Conservation (phyloP, 2,329 filamentous ascomycete genomes). For the Lachnellula occidentalis region DNA sequence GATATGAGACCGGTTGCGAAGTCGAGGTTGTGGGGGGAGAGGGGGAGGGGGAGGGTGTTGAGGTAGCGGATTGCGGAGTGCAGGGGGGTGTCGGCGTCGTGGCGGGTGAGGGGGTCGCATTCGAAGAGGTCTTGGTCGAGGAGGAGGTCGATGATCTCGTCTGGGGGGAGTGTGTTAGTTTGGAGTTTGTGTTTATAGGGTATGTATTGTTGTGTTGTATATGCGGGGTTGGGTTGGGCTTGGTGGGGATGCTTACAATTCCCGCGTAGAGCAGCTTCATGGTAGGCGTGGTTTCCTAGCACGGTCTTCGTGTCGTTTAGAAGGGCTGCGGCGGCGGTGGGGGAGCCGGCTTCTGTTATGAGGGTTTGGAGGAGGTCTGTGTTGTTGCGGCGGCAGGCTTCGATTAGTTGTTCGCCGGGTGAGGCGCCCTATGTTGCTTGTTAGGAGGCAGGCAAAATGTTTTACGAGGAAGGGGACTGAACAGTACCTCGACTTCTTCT, state of each 20-base stretch:
- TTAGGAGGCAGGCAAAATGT: too few species aligned
- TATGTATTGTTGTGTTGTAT: too few species aligned
- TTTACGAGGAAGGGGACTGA: background rate
- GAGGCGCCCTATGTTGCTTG: slow-evolving; percentile 64
- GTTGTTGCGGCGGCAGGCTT: slow-evolving; percentile 92
- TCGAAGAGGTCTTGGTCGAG: slow-evolving; percentile 81
- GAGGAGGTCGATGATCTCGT: slow-evolving; percentile 75
- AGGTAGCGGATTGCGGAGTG: slow-evolving; percentile 74
- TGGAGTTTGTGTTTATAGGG: background rate
- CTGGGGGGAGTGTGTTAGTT: slow-evolving; percentile 35
- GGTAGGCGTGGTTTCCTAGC: slow-evolving; percentile 82
- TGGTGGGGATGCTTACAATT: slow-evolving; percentile 57
- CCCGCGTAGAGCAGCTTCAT: slow-evolving; percentile 79
- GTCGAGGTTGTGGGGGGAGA: slow-evolving; percentile 50
- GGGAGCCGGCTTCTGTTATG: slow-evolving; percentile 50
- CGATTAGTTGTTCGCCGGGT: slow-evolving; percentile 77
- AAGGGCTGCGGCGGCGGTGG: slow-evolving; percentile 63
- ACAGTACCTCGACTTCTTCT: background rate
- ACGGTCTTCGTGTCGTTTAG: slow-evolving; percentile 83
- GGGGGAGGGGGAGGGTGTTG: slow-evolving; percentile 49
- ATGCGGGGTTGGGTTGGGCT: background rate
- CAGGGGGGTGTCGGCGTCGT: slow-evolving; percentile 72
- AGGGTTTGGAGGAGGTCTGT: slow-evolving; percentile 75
- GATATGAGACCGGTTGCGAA: slow-evolving; percentile 63
- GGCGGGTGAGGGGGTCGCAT: slow-evolving; percentile 69